Percentiles rank a stretch among this genome's conserved stretches.
Conservation (phyloP, 176 grass and related monocot genomes). For the Aegilops sharonensis region DNA sequence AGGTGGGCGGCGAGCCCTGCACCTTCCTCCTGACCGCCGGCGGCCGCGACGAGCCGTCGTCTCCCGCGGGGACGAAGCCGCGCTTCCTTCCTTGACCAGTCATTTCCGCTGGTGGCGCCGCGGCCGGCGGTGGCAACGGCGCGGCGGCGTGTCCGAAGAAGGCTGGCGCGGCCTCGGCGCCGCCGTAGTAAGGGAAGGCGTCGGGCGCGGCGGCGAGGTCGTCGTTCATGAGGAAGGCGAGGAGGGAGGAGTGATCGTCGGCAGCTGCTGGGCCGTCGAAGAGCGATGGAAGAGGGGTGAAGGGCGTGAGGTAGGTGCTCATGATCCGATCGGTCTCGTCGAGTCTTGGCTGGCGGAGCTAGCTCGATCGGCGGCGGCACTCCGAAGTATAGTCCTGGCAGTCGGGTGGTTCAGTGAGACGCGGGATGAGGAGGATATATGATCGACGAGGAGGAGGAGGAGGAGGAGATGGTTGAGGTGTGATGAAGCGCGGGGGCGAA, state of each 20-base stretch:
- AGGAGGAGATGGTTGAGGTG: not conserved
- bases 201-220: not conserved
- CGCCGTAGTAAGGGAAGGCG: not conserved
- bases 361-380: not conserved
- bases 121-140: not conserved
- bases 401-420: not conserved
- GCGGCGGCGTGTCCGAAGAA: not conserved
- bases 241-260: not conserved
- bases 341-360: not conserved
- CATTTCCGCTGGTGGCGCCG: not conserved
- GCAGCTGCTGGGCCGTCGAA: not conserved
- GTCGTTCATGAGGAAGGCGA: constrained; percentile 22
- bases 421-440: not conserved
- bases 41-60: not conserved
- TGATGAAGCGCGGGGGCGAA: not conserved
- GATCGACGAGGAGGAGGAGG: not conserved
- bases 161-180: not conserved
- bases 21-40: not conserved
- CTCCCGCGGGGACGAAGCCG: not conserved
- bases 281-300: constrained; percentile 28
- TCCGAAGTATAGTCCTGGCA: too few species aligned
- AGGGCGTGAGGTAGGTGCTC: constrained; percentile 24
- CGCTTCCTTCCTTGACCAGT: constrained; percentile 26
- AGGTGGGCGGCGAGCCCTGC: not conserved
- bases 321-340: not conserved